Evolutionary conservation across 495 filamentous ascomycete genomes (phyloP).

Genomic region (Neurospora discreta): DNA sequence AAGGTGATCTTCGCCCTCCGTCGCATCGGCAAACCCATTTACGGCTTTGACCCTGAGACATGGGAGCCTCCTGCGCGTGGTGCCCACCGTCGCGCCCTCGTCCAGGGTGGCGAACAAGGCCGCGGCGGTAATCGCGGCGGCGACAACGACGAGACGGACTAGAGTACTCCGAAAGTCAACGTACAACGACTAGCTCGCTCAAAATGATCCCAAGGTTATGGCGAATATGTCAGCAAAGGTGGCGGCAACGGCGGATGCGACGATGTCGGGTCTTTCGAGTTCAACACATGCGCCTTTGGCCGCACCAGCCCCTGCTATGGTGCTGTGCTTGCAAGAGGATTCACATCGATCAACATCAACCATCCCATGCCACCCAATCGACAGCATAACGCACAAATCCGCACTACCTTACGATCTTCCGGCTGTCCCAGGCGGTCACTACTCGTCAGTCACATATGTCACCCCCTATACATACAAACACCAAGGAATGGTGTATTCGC

Average conservation of each 20-base stretch:
- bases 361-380: background rate
- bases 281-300: background rate
- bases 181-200: background rate
- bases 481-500: background rate
- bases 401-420: background rate
- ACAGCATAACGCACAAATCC: background rate
- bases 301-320: background rate
- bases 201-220: background rate
- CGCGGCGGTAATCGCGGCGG: background rate
- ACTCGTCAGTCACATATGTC: background rate
- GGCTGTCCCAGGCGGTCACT: background rate
- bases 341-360: background rate
- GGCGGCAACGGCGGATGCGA: background rate
- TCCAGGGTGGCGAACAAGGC: background rate
- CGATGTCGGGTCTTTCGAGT: background rate
- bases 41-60: conserved; percentile 36
- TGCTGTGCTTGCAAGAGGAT: background rate
- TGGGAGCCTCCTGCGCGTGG: background rate
- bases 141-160: background rate
- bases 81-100: background rate
- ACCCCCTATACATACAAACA: background rate
- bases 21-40: conserved; percentile 36
- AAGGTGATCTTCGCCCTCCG: conserved; percentile 50
- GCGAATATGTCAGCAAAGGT: background rate
- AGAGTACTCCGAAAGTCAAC: background rate